Evolutionary conservation across 768 basidiomycete species (phyloP), one percentile per base, ranked within the genome.

Genomic region (Rickenella mellea): DNA sequence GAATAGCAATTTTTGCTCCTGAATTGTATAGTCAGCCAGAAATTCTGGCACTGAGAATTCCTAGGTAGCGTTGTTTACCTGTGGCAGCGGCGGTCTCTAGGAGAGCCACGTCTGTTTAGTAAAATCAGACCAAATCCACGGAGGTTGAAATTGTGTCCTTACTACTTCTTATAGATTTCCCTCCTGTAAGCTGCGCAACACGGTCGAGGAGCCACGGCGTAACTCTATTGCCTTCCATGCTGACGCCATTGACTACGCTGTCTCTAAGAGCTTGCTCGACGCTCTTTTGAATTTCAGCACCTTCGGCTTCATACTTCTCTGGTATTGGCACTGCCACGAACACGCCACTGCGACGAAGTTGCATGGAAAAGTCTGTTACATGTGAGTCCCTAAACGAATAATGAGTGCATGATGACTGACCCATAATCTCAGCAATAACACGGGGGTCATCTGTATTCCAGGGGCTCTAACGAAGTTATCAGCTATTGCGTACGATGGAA

Each of bases 161-260:
- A 84, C 83, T 84, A 54, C 74, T 80, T 28, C 69, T 64, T 40
- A 96, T 63, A 5, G 89, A 90, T 46, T 68, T 68, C 2, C 90
- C 90, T 25, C 72, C 55, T 0, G 85, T 90, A 37, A 98, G 67
- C 56, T 94, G 83, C 12, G 73, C 72, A 2, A 98, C 80, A 24
- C 94, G 78, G 32, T 71, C 68, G 24, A 99, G 67, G 8, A 99
- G 66, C 94, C 94, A 98, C 6, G 96, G 96, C 1, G 96, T 99
- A 5, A 76, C 91, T 46, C 90, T 86, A 52, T 96, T 97, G 2
- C 96, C 96, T 14, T 70, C 66, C 51, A 68, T 77, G 53, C 74
- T 83, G 35, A 94, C 66, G 2, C 92, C 90, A 48, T 81, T 83
- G 44, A 74, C 71, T 47, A 87, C 81, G 4, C 87, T 83, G 62